Evolutionary conservation across 495 filamentous ascomycete species (phyloP).

Genomic region (Lasiosphaeria ovina): DNA sequence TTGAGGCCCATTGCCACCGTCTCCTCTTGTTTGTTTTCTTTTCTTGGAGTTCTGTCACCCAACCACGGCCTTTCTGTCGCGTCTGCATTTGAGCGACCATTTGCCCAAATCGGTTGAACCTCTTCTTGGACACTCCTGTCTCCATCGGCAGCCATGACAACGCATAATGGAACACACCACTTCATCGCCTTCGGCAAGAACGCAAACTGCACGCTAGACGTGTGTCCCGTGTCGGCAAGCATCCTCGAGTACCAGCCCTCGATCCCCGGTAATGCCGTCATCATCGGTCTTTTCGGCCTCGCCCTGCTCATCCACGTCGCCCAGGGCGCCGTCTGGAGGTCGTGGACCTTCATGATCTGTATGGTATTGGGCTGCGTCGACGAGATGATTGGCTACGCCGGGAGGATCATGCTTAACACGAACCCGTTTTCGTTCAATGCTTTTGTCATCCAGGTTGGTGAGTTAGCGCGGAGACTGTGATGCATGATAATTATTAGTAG

Average conservation of each 20-base stretch:
- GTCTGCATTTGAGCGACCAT: too few relatives aligned
- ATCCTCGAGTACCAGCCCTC: conserved; percentile 34
- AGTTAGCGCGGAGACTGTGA: conserved; percentile 12
- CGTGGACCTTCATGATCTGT: conserved; percentile 39
- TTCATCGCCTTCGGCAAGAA: conserved; percentile 27
- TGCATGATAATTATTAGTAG: background rate
- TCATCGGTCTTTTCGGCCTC: conserved; percentile 25
- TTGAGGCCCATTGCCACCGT: too few relatives aligned
- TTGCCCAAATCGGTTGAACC: too few relatives aligned
- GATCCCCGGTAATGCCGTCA: conserved; percentile 26
- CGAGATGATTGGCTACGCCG: conserved; percentile 51
- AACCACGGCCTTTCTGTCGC: too few relatives aligned
- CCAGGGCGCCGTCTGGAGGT: conserved; percentile 40
- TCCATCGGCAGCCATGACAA: background rate
- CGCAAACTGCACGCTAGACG: conserved; percentile 35
- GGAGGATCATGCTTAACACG: conserved; percentile 43
- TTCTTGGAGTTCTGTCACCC: too few relatives aligned
- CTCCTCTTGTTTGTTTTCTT: too few relatives aligned
- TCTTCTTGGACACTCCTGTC: too few relatives aligned
- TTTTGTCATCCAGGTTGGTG: conserved; percentile 52
- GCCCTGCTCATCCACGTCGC: conserved; percentile 25
- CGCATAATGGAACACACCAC: background rate
- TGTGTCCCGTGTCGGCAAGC: conserved; percentile 34
- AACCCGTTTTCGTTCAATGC: conserved; percentile 48
- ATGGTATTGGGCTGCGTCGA: conserved; percentile 36